These are phyloP conservation scores for Colletotrichum sp. DNA, from an alignment of 2,329 filamentous ascomycete species.

Conservation along the genomic window DNA sequence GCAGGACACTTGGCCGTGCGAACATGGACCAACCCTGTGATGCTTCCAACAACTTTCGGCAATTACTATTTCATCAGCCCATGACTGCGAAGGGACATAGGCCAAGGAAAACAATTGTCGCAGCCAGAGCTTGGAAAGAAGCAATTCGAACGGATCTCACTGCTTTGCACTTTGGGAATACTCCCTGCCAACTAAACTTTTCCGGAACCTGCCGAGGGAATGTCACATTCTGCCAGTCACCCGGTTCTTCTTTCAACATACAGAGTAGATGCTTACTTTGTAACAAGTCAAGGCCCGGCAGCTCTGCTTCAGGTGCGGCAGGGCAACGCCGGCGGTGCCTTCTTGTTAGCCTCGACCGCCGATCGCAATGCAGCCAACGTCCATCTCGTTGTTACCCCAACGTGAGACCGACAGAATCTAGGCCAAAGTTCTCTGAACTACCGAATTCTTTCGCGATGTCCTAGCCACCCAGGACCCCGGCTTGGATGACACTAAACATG, in stretches of 20 bases:
- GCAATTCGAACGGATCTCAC: not conserved
- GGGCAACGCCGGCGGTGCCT: not conserved
- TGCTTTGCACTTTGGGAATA: not conserved
- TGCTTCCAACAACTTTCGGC: not conserved
- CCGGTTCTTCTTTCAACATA: not conserved
- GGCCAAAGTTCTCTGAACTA: not conserved
- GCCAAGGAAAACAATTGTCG: not conserved
- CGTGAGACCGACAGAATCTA: not conserved
- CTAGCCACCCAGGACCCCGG: not conserved
- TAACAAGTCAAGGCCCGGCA: not conserved
- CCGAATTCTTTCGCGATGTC: not conserved
- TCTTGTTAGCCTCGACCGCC: not conserved
- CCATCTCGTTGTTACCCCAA: not conserved
- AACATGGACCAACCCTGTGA: not conserved
- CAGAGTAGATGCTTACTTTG: not conserved
- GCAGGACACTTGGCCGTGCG: not conserved
- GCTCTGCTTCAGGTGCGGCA: not conserved
- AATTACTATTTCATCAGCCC: not conserved
- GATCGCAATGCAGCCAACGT: conserved; percentile 5
- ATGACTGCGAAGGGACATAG: not conserved
- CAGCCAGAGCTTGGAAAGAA: not conserved
- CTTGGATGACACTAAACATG: not conserved
- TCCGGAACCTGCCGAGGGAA: not conserved
- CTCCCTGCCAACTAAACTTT: not conserved
- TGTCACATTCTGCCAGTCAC: not conserved